A percentile compares a stretch with the other conserved stretches of the same genome.
These are phyloP conservation scores for Yamadazyma triangularis DNA, from an alignment of 1,139 yeast genomes.

Conservation along the genomic window DNA sequence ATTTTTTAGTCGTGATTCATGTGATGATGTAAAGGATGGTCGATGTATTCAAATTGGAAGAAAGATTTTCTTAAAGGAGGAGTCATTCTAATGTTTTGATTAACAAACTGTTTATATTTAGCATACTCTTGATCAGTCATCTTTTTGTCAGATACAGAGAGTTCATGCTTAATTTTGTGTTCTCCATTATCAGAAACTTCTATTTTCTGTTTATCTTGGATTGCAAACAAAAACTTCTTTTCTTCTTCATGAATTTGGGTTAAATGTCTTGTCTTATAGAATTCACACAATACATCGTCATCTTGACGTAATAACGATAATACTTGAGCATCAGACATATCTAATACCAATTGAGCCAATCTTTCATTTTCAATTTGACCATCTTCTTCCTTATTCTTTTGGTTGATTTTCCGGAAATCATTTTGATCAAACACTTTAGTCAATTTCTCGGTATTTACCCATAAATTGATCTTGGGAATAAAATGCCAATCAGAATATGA, in stretches of 20 bases:
- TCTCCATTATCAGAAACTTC: slow-evolving; percentile 7
- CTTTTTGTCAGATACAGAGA: slow-evolving; percentile 5
- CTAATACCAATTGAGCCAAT: slow-evolving; percentile 17
- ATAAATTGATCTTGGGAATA: slow-evolving; percentile 22
- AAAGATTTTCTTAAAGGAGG: slow-evolving; percentile 26
- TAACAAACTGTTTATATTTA: slow-evolving; percentile 10
- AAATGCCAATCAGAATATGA: slow-evolving; percentile 24
- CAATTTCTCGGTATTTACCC: slow-evolving; percentile 21
- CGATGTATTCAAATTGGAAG: slow-evolving; percentile 26
- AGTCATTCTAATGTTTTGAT: slow-evolving; percentile 20
- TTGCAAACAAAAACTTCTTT: slow-evolving; percentile 16
- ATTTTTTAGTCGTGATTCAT: neutral
- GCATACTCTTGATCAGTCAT: slow-evolving; percentile 7
- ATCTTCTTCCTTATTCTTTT: slow-evolving; percentile 1
- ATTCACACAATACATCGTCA: slow-evolving; percentile 27
- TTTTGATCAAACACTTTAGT: slow-evolving; percentile 16
- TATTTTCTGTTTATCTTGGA: slow-evolving; percentile 1
- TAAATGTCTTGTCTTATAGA: slow-evolving; percentile 24
- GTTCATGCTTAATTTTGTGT: neutral
- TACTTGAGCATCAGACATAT: slow-evolving; percentile 17
- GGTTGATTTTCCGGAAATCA: slow-evolving; percentile 12
- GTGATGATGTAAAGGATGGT: slow-evolving; percentile 14
- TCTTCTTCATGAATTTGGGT: slow-evolving; percentile 28
- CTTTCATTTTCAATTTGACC: slow-evolving; percentile 12
- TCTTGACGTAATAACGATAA: slow-evolving; percentile 19